These are phyloP conservation scores for Curvularia sp. DNA, from an alignment of 2,329 filamentous ascomycete species.

Conservation along the genomic window DNA sequence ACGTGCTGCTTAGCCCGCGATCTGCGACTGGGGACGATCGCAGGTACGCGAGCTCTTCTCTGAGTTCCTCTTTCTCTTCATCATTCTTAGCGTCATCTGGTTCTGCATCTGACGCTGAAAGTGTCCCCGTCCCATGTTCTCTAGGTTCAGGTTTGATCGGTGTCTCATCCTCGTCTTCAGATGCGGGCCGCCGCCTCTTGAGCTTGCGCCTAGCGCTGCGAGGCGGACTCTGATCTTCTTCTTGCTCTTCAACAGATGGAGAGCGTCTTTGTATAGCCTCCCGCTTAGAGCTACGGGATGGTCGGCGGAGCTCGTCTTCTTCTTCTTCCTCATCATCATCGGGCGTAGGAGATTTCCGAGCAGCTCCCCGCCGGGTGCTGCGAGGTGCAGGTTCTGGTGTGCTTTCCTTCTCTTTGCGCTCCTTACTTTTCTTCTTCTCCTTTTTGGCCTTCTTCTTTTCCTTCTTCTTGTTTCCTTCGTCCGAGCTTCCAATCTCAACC, in stretches of 20 bases:
- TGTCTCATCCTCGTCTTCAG: constrained; percentile 11
- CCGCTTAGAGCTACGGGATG: not conserved
- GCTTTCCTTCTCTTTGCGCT: constrained; percentile 1
- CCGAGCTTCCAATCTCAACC: constrained; percentile 5
- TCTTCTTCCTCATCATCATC: constrained; percentile 10
- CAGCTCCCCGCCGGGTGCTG: constrained; percentile 13
- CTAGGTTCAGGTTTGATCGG: constrained; percentile 15
- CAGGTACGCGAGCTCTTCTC: constrained; percentile 56
- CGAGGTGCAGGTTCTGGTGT: constrained; percentile 11
- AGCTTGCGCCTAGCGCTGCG: constrained; percentile 13
- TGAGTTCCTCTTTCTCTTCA: constrained; percentile 50
- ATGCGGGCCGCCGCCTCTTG: constrained; percentile 7
- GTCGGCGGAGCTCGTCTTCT: constrained; percentile 7
- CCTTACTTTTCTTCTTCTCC: constrained; percentile 3
- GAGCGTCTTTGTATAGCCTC: not conserved
- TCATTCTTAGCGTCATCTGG: constrained; percentile 1
- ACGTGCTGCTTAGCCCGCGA: constrained; percentile 34
- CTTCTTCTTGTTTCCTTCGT: constrained; percentile 10
- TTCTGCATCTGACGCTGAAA: constrained; percentile 29
- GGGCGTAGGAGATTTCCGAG: constrained; percentile 7
- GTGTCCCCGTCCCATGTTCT: constrained; percentile 34
- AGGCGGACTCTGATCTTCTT: constrained; percentile 6
- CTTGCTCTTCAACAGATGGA: constrained; percentile 10
- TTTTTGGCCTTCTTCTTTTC: constrained; percentile 6
- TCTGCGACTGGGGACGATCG: constrained; percentile 43